Percentiles rank a stretch among this genome's conserved stretches.
phyloP scores from a whole-genome alignment of 805 yeast genomes.

The Ogataea henricii region DNA sequence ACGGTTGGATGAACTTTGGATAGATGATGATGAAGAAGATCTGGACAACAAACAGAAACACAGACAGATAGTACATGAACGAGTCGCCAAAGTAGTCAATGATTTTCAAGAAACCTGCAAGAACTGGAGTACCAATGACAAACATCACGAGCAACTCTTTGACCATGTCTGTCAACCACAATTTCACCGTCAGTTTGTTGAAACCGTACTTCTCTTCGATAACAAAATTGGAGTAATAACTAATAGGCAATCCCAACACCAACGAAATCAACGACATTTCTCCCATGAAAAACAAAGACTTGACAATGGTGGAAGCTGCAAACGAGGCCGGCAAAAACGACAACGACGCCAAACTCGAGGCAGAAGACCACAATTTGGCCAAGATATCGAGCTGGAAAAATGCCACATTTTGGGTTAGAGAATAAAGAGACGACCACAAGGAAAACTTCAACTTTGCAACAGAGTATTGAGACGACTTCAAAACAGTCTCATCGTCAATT shows the following conservation, averaged over 20 bases:
- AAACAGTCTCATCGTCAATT: slow-evolving; percentile 71
- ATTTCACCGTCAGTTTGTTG: slow-evolving; percentile 73
- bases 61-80: slow-evolving; percentile 79
- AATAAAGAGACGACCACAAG: slow-evolving; percentile 52
- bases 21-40: slow-evolving; percentile 70
- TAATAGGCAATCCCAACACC: slow-evolving; percentile 62
- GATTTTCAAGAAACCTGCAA: slow-evolving; percentile 77
- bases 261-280: slow-evolving; percentile 52
- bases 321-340: slow-evolving; percentile 26
- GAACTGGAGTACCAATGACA: slow-evolving; percentile 68
- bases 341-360: slow-evolving; percentile 41
- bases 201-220: slow-evolving; percentile 92
- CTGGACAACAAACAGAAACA: slow-evolving; percentile 70
- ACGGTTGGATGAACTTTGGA: slow-evolving; percentile 88
- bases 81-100: slow-evolving; percentile 76
- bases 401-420: slow-evolving; percentile 56
- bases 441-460: slow-evolving; percentile 75
- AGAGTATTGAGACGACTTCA: slow-evolving; percentile 76
- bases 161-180: slow-evolving; percentile 74
- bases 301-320: slow-evolving; percentile 61
- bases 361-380: slow-evolving; percentile 61
- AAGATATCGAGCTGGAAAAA: slow-evolving; percentile 61
- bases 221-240: slow-evolving; percentile 79
- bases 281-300: slow-evolving; percentile 66
- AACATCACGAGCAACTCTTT: slow-evolving; percentile 58